Conservation (phyloP, 306 rosid species). For the Inga leiocalycina region DNA sequence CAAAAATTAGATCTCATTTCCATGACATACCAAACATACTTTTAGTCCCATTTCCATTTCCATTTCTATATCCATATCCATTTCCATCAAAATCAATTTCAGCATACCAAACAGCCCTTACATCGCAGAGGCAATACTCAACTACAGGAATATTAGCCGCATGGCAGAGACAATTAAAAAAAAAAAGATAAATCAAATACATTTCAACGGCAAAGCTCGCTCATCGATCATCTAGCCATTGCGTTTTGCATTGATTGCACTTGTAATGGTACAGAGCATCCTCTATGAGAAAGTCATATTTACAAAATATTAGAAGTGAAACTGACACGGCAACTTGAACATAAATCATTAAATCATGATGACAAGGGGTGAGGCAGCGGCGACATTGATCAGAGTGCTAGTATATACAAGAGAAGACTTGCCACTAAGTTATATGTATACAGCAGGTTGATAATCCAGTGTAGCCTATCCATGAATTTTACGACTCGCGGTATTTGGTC, state of each 20-base stretch:
- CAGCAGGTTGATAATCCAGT: constrained; percentile 24
- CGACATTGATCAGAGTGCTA: neutral
- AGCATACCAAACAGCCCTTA: no score
- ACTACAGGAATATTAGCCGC: neutral
- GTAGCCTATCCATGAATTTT: constrained; percentile 29
- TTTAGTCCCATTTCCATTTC: no score
- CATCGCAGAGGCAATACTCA: neutral
- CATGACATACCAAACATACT: no score
- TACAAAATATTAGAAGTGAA: constrained; percentile 41
- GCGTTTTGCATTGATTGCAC: constrained; percentile 24
- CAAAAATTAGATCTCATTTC: no score
- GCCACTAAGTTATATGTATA: constrained; percentile 42
- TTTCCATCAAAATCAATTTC: no score
- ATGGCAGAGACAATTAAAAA: neutral
- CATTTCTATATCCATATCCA: no score
- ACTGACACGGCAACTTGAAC: constrained; percentile 33
- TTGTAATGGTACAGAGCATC: neutral
- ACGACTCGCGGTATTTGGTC: constrained; percentile 78
- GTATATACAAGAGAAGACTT: constrained; percentile 6
- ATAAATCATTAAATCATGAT: constrained; percentile 13
- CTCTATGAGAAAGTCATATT: constrained; percentile 33
- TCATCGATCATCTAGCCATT: constrained; percentile 20
- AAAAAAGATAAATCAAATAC: neutral
- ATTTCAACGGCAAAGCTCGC: neutral
- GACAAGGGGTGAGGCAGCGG: neutral